These are phyloP conservation scores for Rhizopogon rudus DNA, from an alignment of 768 basidiomycete genomes.

Conservation along the genomic window DNA sequence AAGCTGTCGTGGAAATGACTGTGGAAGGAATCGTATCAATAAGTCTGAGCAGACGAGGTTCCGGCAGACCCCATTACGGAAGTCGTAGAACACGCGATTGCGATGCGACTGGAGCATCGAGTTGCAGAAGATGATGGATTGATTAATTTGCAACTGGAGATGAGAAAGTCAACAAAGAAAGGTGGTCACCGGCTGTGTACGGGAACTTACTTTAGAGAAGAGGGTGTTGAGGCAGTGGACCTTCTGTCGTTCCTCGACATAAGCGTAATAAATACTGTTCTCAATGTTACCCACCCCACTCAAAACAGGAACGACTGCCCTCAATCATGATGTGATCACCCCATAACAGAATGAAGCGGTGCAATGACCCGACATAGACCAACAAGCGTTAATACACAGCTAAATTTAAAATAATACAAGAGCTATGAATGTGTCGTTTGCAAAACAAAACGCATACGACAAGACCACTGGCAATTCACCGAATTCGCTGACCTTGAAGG, in stretches of 20 bases:
- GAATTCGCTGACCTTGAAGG: no score
- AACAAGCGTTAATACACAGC: no score
- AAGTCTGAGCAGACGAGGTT: slow-evolving; percentile 98
- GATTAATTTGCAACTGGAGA: slow-evolving; percentile 95
- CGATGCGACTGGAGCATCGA: slow-evolving; percentile 99
- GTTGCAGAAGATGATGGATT: slow-evolving; percentile 99
- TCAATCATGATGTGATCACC: no score
- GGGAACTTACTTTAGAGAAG: slow-evolving; percentile 79
- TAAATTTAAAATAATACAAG: no score
- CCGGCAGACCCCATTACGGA: slow-evolving; percentile 96
- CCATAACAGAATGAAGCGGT: no score
- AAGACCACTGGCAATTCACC: no score
- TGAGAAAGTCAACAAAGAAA: slow-evolving; percentile 2
- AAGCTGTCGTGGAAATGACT: no score
- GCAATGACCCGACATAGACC: no score
- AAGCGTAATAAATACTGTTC: slow-evolving; percentile 99
- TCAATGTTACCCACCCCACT: no score
- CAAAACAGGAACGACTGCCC: no score
- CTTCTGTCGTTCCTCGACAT: slow-evolving; percentile 98
- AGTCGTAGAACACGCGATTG: slow-evolving; percentile 99
- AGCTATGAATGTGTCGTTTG: no score
- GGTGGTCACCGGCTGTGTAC: background rate
- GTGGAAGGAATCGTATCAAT: slow-evolving; percentile 41
- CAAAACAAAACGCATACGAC: no score
- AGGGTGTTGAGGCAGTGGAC: slow-evolving; percentile 99